phyloP scores from a whole-genome alignment of 1,284 basidiomycete species.

The Sparassis latifolia region DNA sequence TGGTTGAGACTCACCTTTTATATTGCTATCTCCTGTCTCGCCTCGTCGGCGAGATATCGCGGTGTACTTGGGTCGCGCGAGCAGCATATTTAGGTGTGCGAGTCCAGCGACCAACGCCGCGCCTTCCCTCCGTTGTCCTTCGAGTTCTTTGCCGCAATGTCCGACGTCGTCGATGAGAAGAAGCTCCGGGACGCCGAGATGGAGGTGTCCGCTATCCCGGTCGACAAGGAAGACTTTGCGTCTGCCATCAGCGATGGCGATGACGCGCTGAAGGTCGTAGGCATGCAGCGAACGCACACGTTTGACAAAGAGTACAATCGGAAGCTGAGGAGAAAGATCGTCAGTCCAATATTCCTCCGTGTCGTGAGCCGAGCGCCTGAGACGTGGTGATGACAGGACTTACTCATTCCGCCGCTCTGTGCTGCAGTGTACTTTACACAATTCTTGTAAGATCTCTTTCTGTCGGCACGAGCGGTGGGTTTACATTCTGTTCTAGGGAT shows the following conservation, averaged over 20 bases:
- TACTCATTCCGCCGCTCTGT: slow-evolving; percentile 52
- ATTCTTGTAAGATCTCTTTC: slow-evolving; percentile 39
- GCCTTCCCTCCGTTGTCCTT: no score
- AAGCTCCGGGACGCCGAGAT: slow-evolving; percentile 15
- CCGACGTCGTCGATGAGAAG: slow-evolving; percentile 8
- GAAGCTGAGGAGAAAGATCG: slow-evolving; percentile 52
- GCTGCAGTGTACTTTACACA: slow-evolving; percentile 65
- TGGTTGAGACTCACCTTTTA: no score
- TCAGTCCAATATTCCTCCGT: slow-evolving; percentile 20
- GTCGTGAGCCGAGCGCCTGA: not conserved
- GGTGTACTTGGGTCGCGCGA: no score
- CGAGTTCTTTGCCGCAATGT: not conserved
- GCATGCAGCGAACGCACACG: slow-evolving; percentile 39
- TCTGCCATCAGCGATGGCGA: slow-evolving; percentile 32
- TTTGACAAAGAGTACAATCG: slow-evolving; percentile 59
- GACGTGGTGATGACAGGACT: slow-evolving; percentile 33
- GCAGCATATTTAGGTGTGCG: no score
- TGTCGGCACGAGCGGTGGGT: not conserved
- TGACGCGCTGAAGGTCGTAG: slow-evolving; percentile 55
- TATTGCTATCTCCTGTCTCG: no score
- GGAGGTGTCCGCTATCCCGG: slow-evolving; percentile 12
- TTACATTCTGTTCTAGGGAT: slow-evolving; percentile 34
- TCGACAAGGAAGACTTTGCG: slow-evolving; percentile 25
- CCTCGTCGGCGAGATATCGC: no score
- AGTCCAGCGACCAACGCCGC: no score